These are phyloP conservation scores for Tetraselmis striata DNA, from an alignment of 139 green algal genomes.

Conservation along the genomic window DNA sequence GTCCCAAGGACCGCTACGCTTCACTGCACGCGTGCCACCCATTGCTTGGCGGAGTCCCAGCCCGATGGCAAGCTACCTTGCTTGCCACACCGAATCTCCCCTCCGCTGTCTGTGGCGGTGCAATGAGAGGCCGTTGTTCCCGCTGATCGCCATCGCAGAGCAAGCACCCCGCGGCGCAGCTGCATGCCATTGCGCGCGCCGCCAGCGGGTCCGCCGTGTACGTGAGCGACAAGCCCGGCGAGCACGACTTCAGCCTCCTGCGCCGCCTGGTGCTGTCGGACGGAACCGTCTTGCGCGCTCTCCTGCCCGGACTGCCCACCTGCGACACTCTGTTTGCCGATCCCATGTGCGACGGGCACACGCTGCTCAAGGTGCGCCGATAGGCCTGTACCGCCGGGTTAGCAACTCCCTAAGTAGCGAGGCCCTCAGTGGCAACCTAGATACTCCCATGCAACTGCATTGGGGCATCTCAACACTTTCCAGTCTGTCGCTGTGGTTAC, in stretches of 20 bases:
- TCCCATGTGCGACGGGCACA: conserved; percentile 61
- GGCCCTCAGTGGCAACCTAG: too few species aligned
- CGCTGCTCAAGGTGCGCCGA: conserved; percentile 68
- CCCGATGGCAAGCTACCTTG: too few species aligned
- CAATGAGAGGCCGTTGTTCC: too few species aligned
- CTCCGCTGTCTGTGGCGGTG: too few species aligned
- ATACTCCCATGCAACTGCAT: too few species aligned
- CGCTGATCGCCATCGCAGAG: too few species aligned
- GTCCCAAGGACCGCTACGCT: conserved; percentile 18
- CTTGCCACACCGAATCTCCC: too few species aligned
- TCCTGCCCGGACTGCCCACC: conserved; percentile 76
- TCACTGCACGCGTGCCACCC: conserved; percentile 55
- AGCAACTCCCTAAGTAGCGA: too few species aligned
- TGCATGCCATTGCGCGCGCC: conserved; percentile 42
- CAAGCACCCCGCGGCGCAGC: not conserved
- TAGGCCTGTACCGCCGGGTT: too few species aligned
- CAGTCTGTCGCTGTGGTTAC: too few species aligned
- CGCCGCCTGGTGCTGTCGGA: conserved; percentile 58
- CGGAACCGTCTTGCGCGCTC: conserved; percentile 19
- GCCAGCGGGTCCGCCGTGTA: conserved; percentile 51
- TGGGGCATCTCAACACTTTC: too few species aligned
- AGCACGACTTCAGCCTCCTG: conserved; percentile 62
- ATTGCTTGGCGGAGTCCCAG: too few species aligned
- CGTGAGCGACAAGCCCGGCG: conserved; percentile 61
- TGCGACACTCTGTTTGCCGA: conserved; percentile 84